Conservation (phyloP, 768 basidiomycete genomes). For the Mycena metata region DNA sequence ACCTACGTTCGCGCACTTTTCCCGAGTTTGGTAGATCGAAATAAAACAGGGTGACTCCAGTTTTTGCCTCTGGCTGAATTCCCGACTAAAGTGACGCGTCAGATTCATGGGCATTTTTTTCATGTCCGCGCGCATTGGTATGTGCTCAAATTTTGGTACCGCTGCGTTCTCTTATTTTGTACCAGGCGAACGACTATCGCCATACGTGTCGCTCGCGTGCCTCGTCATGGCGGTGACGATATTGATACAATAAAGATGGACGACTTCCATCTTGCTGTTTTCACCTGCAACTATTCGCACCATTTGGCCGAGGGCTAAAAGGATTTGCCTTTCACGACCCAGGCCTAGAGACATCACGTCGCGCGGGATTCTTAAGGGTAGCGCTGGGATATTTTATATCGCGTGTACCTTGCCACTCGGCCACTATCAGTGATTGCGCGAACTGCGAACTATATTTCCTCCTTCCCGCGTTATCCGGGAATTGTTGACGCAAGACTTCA, state of each 20-base stretch:
- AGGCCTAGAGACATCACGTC: neutral
- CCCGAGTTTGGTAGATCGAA: conserved; percentile 91
- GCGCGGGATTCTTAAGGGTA: neutral
- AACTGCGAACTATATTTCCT: no score
- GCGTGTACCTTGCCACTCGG: neutral
- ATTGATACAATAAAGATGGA: conserved; percentile 29
- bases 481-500: no score
- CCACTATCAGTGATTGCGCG: neutral
- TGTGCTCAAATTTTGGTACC: conserved; percentile 39
- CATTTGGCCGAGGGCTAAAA: neutral
- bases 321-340: neutral
- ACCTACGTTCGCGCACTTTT: conserved; percentile 94
- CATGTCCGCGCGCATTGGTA: conserved; percentile 96
- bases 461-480: no score
- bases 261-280: neutral
- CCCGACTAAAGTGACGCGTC: neutral
- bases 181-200: conserved; percentile 93
- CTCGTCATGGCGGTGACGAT: conserved; percentile 91
- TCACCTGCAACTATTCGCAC: neutral
- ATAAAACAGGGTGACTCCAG: conserved; percentile 89
- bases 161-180: conserved; percentile 5
- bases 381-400: neutral
- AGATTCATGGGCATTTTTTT: conserved; percentile 95
- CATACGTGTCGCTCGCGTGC: conserved; percentile 95
- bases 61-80: neutral